Evolutionary conservation across 495 filamentous ascomycete genomes (phyloP).

Genomic region (Xylaria longipes): DNA sequence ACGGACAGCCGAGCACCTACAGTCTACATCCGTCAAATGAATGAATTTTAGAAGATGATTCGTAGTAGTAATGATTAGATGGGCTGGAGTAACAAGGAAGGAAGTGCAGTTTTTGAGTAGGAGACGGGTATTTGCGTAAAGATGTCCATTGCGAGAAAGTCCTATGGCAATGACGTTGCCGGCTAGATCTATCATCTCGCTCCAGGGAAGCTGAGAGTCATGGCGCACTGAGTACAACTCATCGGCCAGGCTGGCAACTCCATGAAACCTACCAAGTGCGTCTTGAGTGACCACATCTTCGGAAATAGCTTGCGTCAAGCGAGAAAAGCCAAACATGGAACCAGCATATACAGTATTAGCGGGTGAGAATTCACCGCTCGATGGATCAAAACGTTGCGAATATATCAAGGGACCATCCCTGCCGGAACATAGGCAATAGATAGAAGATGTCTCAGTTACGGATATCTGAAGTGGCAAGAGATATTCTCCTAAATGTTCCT

Average conservation of each 20-base stretch:
- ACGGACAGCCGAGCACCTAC: slow-evolving; percentile 51
- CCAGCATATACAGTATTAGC: slow-evolving; percentile 37
- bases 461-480: slow-evolving; percentile 36
- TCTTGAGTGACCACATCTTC: slow-evolving; percentile 48
- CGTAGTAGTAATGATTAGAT: slow-evolving; percentile 89
- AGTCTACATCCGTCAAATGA: slow-evolving; percentile 71
- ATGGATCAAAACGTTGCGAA: slow-evolving; percentile 35
- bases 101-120: slow-evolving; percentile 89
- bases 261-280: slow-evolving; percentile 43
- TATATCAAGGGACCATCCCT: slow-evolving; percentile 36
- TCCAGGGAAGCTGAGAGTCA: slow-evolving; percentile 59
- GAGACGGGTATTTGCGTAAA: slow-evolving; percentile 77
- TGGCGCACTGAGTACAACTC: slow-evolving; percentile 43
- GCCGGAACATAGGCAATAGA: slow-evolving; percentile 35
- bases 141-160: slow-evolving; percentile 72
- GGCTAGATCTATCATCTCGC: slow-evolving; percentile 50
- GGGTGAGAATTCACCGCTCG: slow-evolving; percentile 37
- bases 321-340: slow-evolving; percentile 43
- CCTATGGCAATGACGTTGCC: slow-evolving; percentile 60
- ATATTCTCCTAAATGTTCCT: slow-evolving; percentile 26
- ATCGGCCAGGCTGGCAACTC: slow-evolving; percentile 40
- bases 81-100: slow-evolving; percentile 78
- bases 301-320: slow-evolving; percentile 41
- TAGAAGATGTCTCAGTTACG: slow-evolving; percentile 36
- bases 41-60: slow-evolving; percentile 93